Base-by-base conservation (phyloP, 306 rosid species). In the Cicer pinnatifidum region DNA sequence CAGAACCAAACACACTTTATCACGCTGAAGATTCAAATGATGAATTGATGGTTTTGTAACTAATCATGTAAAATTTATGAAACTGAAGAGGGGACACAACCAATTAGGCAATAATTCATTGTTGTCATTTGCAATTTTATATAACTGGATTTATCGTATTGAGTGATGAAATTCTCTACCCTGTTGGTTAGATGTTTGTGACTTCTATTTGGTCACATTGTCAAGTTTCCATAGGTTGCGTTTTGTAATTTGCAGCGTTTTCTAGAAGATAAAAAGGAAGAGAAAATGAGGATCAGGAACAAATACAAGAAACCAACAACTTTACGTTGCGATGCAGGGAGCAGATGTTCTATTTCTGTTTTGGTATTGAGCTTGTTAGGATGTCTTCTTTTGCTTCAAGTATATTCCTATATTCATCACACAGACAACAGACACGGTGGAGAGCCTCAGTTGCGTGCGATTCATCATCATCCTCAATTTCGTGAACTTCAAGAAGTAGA, bases 281-380 rank as follows among this genome's bases (percentile, higher is more conserved):
- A 70, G 92, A 85, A 87, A 87, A 90, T 92, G 97, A 88, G 88
- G 96, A 87, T 77, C 86, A 86, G 81, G 89, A 92, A 84, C 90
- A 95, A 85, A 86, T 85, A 80, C 87, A 80, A 89, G 90, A 95
- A 90, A 88, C 81, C 97, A 75, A 86, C 89, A 63, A 75, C 73
- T 85, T 87, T 90, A 73, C 80, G 69, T 81, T 88, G 97, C 87
- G 79, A 81, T 88, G 92, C 89, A 81, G 93, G 97, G 86, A 79
- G 85, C 81, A 92, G 92, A 87, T 89, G 83, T 79, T 87, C 89
- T 37, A 80, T 12, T 12, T 81, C 82, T 76, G 85, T 76, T 77
- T 79, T 74, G 17, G 73, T 88, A 19, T 84, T 96, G 88, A 85
- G 99, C 87, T 90, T 92, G 79, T 76, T 92, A 52, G 99, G 96